Conservation (phyloP, 768 basidiomycete species). For the Roridomyces roridus region DNA sequence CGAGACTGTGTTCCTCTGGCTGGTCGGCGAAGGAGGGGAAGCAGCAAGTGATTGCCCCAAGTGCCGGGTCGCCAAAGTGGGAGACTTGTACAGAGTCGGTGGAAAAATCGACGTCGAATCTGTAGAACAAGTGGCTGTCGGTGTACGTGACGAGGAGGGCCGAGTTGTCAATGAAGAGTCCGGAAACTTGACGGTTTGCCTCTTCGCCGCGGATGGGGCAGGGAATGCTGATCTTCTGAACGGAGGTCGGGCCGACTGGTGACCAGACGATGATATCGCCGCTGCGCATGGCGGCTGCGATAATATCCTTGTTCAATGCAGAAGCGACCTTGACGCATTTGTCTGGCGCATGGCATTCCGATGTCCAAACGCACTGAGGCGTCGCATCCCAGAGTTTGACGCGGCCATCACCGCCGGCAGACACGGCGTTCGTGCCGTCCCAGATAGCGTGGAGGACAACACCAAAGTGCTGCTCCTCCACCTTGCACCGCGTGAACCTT, state of each 20-base stretch:
- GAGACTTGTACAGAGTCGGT: conserved; percentile 38
- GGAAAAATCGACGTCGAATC: conserved; percentile 45
- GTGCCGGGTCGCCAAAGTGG: conserved; percentile 57
- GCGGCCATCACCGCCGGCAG: conserved; percentile 65
- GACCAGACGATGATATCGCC: conserved; percentile 67
- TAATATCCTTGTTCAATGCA: conserved; percentile 45
- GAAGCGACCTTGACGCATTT: conserved; percentile 57
- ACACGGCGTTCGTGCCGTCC: conserved; percentile 52
- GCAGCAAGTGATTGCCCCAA: conserved; percentile 57
- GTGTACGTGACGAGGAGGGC: conserved; percentile 57
- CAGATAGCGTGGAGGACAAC: conserved; percentile 62
- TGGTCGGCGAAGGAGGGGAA: conserved; percentile 53
- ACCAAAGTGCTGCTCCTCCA: conserved; percentile 70
- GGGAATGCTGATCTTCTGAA: conserved; percentile 40
- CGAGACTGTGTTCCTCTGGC: conserved; percentile 48
- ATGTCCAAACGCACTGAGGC: conserved; percentile 69
- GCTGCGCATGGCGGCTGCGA: conserved; percentile 58
- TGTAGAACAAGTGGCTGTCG: conserved; percentile 58
- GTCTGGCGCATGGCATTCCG: conserved; percentile 49
- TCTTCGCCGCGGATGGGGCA: conserved; percentile 37
- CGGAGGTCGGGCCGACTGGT: conserved; percentile 40
- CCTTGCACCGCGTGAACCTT: conserved; percentile 52
- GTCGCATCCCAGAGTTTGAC: conserved; percentile 78
- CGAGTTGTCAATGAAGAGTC: conserved; percentile 36
- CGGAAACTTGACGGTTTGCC: conserved; percentile 17